phyloP scores from a whole-genome alignment of 768 basidiomycete genomes.

The Mycena olivaceomarginata region DNA sequence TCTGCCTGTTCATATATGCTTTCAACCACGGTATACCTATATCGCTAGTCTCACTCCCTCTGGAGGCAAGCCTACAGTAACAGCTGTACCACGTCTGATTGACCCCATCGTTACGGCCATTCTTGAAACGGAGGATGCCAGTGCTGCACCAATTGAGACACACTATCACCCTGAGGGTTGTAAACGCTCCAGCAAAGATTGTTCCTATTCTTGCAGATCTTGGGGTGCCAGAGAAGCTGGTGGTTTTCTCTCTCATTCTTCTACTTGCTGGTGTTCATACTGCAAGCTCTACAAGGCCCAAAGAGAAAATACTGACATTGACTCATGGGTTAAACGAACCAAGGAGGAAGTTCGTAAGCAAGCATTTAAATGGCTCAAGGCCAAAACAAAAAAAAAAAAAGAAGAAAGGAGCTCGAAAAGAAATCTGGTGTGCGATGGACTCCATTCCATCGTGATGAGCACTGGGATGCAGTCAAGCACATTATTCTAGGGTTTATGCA shows the following conservation, averaged over 20 bases:
- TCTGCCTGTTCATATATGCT: not conserved
- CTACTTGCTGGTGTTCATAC: slow-evolving; percentile 43
- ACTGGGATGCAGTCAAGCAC: slow-evolving; percentile 45
- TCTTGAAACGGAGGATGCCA: not conserved
- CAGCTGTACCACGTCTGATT: not conserved
- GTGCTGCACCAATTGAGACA: not conserved
- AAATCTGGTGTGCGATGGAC: too few relatives aligned
- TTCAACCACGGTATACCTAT: too few relatives aligned
- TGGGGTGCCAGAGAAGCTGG: slow-evolving; percentile 25
- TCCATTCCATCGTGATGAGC: slow-evolving; percentile 26
- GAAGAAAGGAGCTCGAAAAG: too few relatives aligned
- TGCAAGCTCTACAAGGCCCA: slow-evolving; percentile 43
- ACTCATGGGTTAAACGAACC: slow-evolving; percentile 37
- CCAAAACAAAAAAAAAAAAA: slow-evolving; percentile 4
- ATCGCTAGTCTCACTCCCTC: not conserved
- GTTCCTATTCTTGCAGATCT: slow-evolving; percentile 43
- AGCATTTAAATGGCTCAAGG: slow-evolving; percentile 40
- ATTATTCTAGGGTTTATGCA: slow-evolving; percentile 47
- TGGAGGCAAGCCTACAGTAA: not conserved
- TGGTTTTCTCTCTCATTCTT: slow-evolving; percentile 37
- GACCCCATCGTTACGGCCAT: not conserved
- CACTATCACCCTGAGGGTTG: slow-evolving; percentile 35
- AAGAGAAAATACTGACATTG: slow-evolving; percentile 27
- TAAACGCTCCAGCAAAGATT: slow-evolving; percentile 28
- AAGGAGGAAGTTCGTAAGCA: slow-evolving; percentile 25